Conservation (phyloP, 768 basidiomycete genomes). For the Hericium coralloides region DNA sequence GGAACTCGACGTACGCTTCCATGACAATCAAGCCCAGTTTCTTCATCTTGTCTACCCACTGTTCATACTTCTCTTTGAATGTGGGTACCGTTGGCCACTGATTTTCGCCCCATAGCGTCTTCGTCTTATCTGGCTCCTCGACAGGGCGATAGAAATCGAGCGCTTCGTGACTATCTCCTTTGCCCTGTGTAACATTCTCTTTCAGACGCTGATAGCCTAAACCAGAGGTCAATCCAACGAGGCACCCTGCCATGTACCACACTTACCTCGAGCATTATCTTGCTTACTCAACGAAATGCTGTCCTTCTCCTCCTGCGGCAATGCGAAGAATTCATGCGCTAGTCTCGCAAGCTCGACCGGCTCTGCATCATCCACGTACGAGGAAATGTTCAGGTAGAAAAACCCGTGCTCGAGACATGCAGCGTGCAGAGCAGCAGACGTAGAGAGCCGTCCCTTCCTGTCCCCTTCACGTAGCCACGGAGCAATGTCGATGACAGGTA, state of each 20-base stretch:
- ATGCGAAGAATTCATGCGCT: conserved; percentile 63
- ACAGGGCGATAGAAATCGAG: conserved; percentile 78
- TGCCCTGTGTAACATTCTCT: conserved; percentile 82
- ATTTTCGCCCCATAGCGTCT: conserved; percentile 76
- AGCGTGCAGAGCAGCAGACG: conserved; percentile 48
- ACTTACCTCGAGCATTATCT: conserved; percentile 69
- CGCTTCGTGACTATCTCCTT: conserved; percentile 79
- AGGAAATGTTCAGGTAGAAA: conserved; percentile 75
- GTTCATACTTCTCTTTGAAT: conserved; percentile 58
- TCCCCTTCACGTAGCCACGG: conserved; percentile 44
- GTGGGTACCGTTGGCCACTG: conserved; percentile 65
- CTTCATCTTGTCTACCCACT: conserved; percentile 85
- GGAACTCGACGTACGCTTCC: conserved; percentile 55
- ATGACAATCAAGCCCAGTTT: conserved; percentile 70
- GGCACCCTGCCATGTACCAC: neutral
- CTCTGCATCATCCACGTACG: conserved; percentile 46
- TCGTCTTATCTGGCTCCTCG: conserved; percentile 56
- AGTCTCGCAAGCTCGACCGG: conserved; percentile 56
- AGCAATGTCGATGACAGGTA: conserved; percentile 69
- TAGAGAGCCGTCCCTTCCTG: conserved; percentile 32
- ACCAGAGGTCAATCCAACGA: neutral
- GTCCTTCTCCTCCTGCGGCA: conserved; percentile 56
- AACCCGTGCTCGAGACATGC: conserved; percentile 80
- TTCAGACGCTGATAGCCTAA: conserved; percentile 73
- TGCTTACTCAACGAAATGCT: conserved; percentile 54